Conservation (phyloP, 2,329 filamentous ascomycete genomes). For the Chaetomium globosum region DNA sequence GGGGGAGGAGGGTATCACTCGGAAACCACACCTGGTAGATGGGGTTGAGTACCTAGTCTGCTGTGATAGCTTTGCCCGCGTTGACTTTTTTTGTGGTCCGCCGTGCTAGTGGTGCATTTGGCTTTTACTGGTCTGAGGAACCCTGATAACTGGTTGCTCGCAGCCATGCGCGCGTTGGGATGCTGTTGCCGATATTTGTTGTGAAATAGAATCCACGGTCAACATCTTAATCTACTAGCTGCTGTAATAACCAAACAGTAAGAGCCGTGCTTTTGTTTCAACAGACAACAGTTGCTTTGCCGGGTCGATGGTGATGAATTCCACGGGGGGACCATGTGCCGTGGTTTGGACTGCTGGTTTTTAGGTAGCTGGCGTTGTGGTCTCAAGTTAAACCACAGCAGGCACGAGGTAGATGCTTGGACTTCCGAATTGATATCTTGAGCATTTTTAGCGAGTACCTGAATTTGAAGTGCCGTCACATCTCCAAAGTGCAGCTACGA, state of each 20-base stretch:
- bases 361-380: not conserved
- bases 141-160: not conserved
- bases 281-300: no score
- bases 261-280: no score
- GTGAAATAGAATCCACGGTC: no score
- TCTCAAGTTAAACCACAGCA: not conserved
- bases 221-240: no score
- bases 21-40: not conserved
- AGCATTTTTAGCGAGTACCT: not conserved
- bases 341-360: constrained; percentile 2
- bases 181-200: not conserved
- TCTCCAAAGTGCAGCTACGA: not conserved
- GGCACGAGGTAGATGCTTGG: not conserved
- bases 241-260: no score
- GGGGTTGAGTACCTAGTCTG: not conserved
- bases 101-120: not conserved
- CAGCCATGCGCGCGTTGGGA: not conserved
- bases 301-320: no score
- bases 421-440: constrained; percentile 1
- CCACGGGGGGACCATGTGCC: not conserved
- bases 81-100: not conserved
- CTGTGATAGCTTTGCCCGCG: not conserved
- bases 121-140: not conserved
- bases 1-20: no score
- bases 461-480: not conserved